These are phyloP conservation scores for Irpex lacteus DNA, from an alignment of 1,284 basidiomycete genomes.

Conservation along the genomic window DNA sequence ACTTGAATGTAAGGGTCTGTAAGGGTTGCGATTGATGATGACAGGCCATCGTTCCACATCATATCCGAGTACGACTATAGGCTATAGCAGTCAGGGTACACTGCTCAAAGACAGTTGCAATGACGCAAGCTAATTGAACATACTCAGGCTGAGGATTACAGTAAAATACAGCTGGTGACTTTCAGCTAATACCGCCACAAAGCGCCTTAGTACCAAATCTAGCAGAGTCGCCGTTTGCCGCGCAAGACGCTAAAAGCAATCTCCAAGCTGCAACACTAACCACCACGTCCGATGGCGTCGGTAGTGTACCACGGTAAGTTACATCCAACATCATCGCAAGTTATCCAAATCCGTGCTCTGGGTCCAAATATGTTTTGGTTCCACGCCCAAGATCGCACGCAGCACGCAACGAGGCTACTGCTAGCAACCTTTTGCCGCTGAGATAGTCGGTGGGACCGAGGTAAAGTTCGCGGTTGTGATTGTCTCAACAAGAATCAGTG, in stretches of 20 bases:
- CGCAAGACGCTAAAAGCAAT: no score
- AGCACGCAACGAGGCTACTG: not conserved
- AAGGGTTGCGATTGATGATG: no score
- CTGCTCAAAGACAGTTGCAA: no score
- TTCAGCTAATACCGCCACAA: not conserved
- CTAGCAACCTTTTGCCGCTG: not conserved
- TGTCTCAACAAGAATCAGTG: not conserved
- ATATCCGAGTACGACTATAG: no score
- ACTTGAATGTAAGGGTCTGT: no score
- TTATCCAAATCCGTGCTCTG: not conserved
- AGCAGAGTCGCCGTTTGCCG: not conserved
- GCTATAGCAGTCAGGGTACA: no score
- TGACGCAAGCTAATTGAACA: no score
- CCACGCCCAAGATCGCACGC: not conserved
- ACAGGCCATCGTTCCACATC: no score
- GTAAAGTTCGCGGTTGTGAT: not conserved
- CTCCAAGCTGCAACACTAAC: not conserved
- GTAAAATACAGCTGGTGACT: not conserved
- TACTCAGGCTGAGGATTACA: no score
- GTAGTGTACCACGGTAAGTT: not conserved
- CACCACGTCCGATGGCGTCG: not conserved
- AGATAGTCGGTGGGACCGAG: not conserved
- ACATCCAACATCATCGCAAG: not conserved
- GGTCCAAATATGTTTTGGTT: not conserved
- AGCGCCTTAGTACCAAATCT: not conserved